Conservation (phyloP, 306 rosid genomes). For the Oemleria cerasiformis region DNA sequence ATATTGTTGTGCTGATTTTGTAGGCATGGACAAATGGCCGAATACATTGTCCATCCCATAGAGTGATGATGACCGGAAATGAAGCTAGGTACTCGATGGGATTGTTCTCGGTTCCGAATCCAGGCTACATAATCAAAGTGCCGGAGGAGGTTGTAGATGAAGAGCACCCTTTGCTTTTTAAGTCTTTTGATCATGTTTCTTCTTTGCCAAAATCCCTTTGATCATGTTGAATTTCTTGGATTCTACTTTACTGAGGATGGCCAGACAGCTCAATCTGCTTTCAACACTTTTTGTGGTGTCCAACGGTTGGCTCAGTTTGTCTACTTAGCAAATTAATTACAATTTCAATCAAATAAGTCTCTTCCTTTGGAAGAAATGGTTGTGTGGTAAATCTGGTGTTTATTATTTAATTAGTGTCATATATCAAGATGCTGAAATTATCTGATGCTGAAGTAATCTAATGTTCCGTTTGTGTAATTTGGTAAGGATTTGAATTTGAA, state of each 20-base stretch:
- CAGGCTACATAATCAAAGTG: constrained; percentile 44
- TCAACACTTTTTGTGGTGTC: constrained; percentile 56
- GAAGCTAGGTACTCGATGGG: constrained; percentile 61
- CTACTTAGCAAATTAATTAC: not conserved
- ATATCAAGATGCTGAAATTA: no score
- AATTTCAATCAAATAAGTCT: not conserved
- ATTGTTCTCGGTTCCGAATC: constrained; percentile 56
- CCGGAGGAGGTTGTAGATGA: constrained; percentile 69
- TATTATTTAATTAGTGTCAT: no score
- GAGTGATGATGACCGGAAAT: constrained; percentile 68
- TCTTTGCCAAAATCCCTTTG: no score
- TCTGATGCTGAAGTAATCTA: no score
- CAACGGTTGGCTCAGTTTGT: not conserved
- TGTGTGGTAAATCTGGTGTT: no score
- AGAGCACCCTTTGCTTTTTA: constrained; percentile 54
- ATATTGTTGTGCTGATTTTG: constrained; percentile 6
- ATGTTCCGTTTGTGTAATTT: no score
- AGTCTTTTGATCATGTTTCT: no score
- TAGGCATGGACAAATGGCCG: constrained; percentile 82
- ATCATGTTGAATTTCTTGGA: constrained; percentile 37
- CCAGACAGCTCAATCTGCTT: constrained; percentile 39
- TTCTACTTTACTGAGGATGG: constrained; percentile 44
- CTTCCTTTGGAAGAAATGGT: not conserved
- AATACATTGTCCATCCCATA: constrained; percentile 50
- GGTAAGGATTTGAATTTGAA: no score